Evolutionary conservation across 1,284 basidiomycete species (phyloP), one percentile per base, ranked within the genome.

Genomic region (Meira miltonrushii): DNA sequence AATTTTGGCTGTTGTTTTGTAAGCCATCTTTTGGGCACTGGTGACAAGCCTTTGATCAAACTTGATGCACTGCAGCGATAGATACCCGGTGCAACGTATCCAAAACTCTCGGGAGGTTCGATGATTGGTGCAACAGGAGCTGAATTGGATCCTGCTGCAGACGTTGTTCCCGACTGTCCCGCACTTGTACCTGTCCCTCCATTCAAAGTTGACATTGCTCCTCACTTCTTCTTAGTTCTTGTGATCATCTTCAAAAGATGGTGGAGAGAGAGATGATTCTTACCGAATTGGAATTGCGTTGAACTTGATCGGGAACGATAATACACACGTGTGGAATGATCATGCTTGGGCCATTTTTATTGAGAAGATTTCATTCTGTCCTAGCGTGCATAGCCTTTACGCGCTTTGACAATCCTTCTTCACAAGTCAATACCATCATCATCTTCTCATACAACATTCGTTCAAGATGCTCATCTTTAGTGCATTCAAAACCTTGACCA

Each of bases 401-500:
- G 28, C 28, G 28, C 28, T 33, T 33, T 33, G 28, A 33, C 28
- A 33, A 33, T 33, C 8, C 28, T 33, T 33, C 28, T 4, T 33
- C 28, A 33, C 28, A 8, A 33, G 8, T 33, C 3, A 33, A 33
- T 8, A 33, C 28, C 28, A 33, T 33, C 28, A 33, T 8, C 28
- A 33, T 4, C 3, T 33, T 33, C n/a, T n/a, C 8, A 8, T 33
- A 33, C 28, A 4, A 33, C 28, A 33, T 33, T 33, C 28, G n/a
- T n/a, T 33, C 28, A 33, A 33, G 10, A 75, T 93, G 92, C 86
- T 94, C 71, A 94, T 94, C 72, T 94, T 94, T 81, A 93, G 91
- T 51, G 92, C 97, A 47, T 98, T 99, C 87, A 98, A 98, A 82
- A 98, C 94, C 13, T 86, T 99, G 54, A 97, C 94, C 2, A 93